Conservation (phyloP, 768 basidiomycete species). For the Leccinum ochraceum region DNA sequence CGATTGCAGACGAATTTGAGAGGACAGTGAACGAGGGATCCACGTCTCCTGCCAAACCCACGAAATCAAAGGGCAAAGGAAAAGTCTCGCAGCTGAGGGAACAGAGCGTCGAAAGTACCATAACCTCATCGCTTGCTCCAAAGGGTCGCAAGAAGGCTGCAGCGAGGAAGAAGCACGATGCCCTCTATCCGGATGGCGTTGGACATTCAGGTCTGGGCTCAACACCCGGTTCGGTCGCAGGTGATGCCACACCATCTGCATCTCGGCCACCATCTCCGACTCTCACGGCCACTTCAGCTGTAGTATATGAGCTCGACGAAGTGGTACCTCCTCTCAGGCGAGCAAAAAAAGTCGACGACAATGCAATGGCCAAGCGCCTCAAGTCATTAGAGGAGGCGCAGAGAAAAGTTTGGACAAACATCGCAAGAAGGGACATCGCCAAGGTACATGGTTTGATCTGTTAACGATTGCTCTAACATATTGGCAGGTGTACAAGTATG, state of each 20-base stretch:
- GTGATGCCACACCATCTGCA: constrained; percentile 68
- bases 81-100: constrained; percentile 51
- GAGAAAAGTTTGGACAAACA: constrained; percentile 87
- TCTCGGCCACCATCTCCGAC: constrained; percentile 75
- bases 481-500: constrained; percentile 76
- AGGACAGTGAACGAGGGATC: constrained; percentile 40
- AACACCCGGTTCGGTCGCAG: constrained; percentile 49
- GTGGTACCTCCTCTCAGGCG: constrained; percentile 67
- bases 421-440: constrained; percentile 79
- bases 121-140: constrained; percentile 40
- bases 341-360: constrained; percentile 77
- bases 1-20: constrained; percentile 51
- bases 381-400: constrained; percentile 81
- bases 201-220: constrained; percentile 51
- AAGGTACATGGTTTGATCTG: constrained; percentile 49
- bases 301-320: constrained; percentile 75
- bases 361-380: constrained; percentile 70
- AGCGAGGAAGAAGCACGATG: constrained; percentile 58
- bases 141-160: constrained; percentile 59
- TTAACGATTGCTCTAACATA: constrained; percentile 8
- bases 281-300: constrained; percentile 50
- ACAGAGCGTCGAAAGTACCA: constrained; percentile 56
- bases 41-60: constrained; percentile 36
- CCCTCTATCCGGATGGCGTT: constrained; percentile 51
- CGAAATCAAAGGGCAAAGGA: constrained; percentile 52